Evolutionary conservation across 2,329 filamentous ascomycete species (phyloP), one percentile per base, ranked within the genome.

Genomic region (Talaromyces funiculosus): DNA sequence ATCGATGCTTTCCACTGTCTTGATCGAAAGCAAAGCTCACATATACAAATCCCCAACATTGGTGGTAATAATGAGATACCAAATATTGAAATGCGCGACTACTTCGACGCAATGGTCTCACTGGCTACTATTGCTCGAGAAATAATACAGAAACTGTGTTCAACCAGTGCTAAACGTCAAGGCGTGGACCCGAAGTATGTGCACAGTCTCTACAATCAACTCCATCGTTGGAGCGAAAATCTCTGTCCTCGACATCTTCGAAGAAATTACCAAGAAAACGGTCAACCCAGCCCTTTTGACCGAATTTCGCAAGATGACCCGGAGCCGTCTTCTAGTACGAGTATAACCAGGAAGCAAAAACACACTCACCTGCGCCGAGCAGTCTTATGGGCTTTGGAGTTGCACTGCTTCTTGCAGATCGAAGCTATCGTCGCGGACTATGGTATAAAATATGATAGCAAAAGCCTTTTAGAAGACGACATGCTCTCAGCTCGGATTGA

Each of bases 1-100:
- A 26, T 53, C n/a, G 49, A 53, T 53, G 49, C 49, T 20, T 53
- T 53, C 33, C 49, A 35, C n/a, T 29, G 49, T 53, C 49, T 53
- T 53, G 49, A 53, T 37, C 24, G 26, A 12, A 53, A 53, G n/a
- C 24, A 29, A 20, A 53, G 22, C 24, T 53, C 49, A 33, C 49
- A 29, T 53, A 35, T 53, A 31, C 49, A 53, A 5, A 29, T 29
- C 12, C 22, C 22, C 26, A 33, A 33, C 16, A 18, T 20, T 22
- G 49, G 35, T 20, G 18, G 6, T 10, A 14, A 24, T 24, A n/a
- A 35, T 16, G 35, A 29, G 10, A 14, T 53, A 7, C 12, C 49
- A 29, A 24, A 29, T n/a, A 6, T n/a, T 37, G 49, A 53, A 18
- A 33, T 20, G 4, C 12, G 29, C 22, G 26, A 33, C 49, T 53